phyloP scores from a whole-genome alignment of 2,329 filamentous ascomycete species.

The Claviceps pusilla region DNA sequence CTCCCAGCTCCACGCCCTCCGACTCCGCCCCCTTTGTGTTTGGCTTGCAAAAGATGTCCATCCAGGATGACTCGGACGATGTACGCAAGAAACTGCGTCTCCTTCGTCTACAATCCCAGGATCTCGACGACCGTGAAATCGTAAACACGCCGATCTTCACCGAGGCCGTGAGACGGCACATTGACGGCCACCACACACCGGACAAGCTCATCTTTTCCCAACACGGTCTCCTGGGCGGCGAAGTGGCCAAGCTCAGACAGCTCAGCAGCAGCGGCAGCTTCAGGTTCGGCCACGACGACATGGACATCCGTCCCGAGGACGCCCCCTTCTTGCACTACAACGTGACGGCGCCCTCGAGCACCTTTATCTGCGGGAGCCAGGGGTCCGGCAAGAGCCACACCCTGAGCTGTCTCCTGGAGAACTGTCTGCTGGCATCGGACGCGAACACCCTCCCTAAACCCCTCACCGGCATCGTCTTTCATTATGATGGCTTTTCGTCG shows the following conservation, averaged over 20 bases:
- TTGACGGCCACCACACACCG: background rate
- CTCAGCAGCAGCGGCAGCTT: background rate
- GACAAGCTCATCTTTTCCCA: conserved; percentile 4
- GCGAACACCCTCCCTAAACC: conserved; percentile 34
- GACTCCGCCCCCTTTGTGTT: background rate
- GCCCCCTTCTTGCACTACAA: conserved; percentile 29
- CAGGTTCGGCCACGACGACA: background rate
- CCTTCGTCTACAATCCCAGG: background rate
- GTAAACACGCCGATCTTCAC: conserved; percentile 9
- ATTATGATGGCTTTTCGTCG: conserved; percentile 44
- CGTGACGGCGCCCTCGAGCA: conserved; percentile 35
- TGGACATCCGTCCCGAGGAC: background rate
- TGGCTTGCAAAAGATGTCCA: background rate
- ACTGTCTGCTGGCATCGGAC: conserved; percentile 33
- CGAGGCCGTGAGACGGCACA: conserved; percentile 4
- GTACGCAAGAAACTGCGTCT: background rate
- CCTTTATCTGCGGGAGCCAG: conserved; percentile 50
- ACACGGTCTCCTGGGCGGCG: conserved; percentile 9
- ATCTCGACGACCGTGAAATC: conserved; percentile 6
- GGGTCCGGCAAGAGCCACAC: conserved; percentile 51
- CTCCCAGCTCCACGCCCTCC: background rate
- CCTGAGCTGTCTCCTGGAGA: conserved; percentile 40
- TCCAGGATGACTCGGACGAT: background rate
- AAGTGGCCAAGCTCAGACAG: conserved; percentile 2
- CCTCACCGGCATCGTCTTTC: conserved; percentile 47